Conservation (phyloP, 257 asterid genomes). For the Hygrophila difformis region DNA sequence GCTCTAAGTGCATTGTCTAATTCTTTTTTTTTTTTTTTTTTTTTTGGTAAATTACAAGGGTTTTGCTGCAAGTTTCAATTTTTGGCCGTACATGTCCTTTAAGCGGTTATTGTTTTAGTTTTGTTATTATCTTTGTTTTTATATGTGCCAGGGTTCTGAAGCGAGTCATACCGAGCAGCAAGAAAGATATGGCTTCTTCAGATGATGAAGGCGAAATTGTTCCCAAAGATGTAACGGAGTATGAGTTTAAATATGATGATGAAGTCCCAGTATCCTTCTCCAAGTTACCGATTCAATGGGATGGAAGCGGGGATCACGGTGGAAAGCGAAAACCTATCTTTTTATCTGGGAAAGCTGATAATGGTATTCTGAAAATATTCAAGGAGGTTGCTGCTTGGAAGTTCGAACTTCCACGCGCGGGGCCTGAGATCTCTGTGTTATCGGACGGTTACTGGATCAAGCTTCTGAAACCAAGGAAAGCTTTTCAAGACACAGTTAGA, state of each 20-base stretch:
- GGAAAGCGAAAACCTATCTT: constrained; percentile 25
- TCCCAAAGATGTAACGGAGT: constrained; percentile 39
- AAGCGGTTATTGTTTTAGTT: no score
- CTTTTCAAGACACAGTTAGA: constrained; percentile 38
- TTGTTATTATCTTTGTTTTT: neutral
- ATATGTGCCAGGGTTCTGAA: neutral
- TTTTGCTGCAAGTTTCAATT: no score
- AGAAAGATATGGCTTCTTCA: constrained; percentile 49
- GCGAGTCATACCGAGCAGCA: neutral
- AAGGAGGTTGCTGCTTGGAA: constrained; percentile 71
- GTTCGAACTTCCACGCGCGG: constrained; percentile 38
- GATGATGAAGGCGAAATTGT: constrained; percentile 62
- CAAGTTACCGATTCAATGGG: constrained; percentile 48
- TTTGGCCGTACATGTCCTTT: no score
- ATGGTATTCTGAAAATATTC: constrained; percentile 56
- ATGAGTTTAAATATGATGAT: constrained; percentile 33
- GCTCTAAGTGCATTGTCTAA: no score
- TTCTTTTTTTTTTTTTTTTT: no score
- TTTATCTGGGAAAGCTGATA: constrained; percentile 53
- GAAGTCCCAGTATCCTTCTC: constrained; percentile 48
- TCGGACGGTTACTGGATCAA: constrained; percentile 67
- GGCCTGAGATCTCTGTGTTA: constrained; percentile 65
- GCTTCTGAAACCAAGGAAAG: constrained; percentile 69
- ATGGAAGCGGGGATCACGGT: constrained; percentile 17
- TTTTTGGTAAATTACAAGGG: no score